Evolutionary conservation across 345 rosid species (phyloP).

Genomic region (Linum tenue): DNA sequence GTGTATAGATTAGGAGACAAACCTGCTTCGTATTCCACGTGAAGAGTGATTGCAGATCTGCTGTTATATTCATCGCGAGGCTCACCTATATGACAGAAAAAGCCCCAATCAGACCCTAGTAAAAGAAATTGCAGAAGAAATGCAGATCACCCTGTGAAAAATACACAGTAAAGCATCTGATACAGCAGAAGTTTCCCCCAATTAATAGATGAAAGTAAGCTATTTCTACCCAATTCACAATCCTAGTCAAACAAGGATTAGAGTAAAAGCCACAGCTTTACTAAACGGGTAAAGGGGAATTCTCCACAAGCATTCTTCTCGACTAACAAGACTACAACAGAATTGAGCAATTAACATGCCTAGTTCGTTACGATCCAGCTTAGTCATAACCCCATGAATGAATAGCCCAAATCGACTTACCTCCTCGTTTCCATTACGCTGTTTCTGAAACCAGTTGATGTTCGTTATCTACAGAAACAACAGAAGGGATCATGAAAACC

Average conservation of each 20-base stretch:
- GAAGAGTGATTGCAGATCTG: constrained; percentile 76
- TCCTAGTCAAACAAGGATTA: neutral
- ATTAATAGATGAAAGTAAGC: neutral
- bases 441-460: constrained; percentile 83
- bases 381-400: neutral
- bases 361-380: neutral
- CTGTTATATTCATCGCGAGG: constrained; percentile 78
- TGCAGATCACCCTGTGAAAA: neutral
- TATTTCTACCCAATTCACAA: neutral
- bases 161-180: too few species aligned
- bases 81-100: constrained; percentile 49
- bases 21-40: constrained; percentile 99
- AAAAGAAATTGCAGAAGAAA: neutral
- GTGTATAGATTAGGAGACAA: constrained; percentile 5
- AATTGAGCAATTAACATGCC: neutral
- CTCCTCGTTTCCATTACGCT: constrained; percentile 86
- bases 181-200: too few species aligned
- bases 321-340: neutral
- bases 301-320: neutral
- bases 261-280: neutral
- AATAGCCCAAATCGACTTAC: constrained; percentile 20
- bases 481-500: constrained; percentile 3
- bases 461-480: constrained; percentile 54
- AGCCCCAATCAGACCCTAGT: neutral
- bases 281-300: neutral